These are phyloP conservation scores for Cinchona pubescens DNA, from an alignment of 257 asterid genomes.

Conservation along the genomic window DNA sequence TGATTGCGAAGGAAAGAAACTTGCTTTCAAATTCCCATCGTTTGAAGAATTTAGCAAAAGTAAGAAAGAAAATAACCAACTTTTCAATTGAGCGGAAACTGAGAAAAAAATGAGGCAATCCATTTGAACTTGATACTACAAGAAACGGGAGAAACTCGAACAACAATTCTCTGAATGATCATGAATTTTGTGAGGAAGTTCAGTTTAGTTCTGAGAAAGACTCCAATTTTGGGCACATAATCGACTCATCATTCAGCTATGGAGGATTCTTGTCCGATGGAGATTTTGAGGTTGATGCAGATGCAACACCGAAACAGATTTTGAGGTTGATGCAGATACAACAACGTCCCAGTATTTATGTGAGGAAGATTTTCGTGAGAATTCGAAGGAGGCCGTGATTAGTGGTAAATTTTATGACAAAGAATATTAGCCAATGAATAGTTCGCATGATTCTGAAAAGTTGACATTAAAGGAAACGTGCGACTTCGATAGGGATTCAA, in stretches of 20 bases:
- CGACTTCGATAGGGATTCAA: conserved; percentile 36
- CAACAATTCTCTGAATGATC: not conserved
- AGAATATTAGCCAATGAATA: conserved; percentile 13
- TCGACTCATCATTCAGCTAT: conserved; percentile 37
- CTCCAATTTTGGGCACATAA: conserved; percentile 25
- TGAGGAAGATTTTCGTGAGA: conserved; percentile 39
- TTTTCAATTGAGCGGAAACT: conserved; percentile 16
- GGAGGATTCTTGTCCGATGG: conserved; percentile 57
- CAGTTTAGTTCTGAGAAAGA: conserved; percentile 20
- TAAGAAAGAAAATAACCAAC: conserved; percentile 23
- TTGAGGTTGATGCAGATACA: conserved; percentile 21
- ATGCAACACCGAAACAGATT: conserved; percentile 24
- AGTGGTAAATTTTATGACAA: not conserved
- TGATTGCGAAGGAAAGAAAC: conserved; percentile 28
- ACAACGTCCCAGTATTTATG: conserved; percentile 30
- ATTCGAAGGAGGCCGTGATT: conserved; percentile 6
- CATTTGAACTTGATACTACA: conserved; percentile 12
- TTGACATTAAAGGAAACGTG: conserved; percentile 29
- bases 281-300: conserved; percentile 44
- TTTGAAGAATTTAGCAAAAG: conserved; percentile 56
- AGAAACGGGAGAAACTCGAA: conserved; percentile 4
- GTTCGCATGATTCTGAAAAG: conserved; percentile 29
- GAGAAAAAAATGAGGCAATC: conserved; percentile 10
- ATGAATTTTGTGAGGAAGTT: conserved; percentile 21
- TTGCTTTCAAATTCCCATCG: conserved; percentile 59